Base-by-base conservation (phyloP, 2,329 filamentous ascomycete genomes). In the Hypocrella siamensis region DNA sequence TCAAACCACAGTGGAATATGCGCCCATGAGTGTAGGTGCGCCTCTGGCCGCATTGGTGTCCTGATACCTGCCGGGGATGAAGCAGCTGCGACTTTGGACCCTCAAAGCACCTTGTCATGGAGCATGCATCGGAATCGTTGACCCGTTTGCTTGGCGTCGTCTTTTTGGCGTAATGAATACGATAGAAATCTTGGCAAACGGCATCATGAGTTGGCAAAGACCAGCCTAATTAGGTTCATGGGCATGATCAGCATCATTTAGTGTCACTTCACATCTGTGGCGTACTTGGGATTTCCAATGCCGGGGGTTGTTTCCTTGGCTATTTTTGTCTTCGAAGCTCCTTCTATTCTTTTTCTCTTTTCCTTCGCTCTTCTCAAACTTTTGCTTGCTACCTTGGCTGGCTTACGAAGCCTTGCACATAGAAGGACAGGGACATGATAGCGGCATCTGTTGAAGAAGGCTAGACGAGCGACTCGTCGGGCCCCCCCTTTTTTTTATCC, bases 1-100 rank as follows among this genome's bases (percentile, higher is more conserved):
- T 77, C 38, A 75, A 75, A 56, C 72, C 71, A 27, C 54, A 58
- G 32, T 75, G 70, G 71, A 55, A 49, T 40, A 65, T 75, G 57
- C 64, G 67, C 35, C 46, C 52, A 32, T 63, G 50, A 48, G 37
- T 16, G 17, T 25, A 4, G 8, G 9, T 4, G 18, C 5, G 7
- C 12, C n/a, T 7, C 3, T 19, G 10, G 10, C 19, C 18, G 15
- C 10, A 14, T 15, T 18, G 22, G 16, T 10, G 8, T 17, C 8
- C n/a, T 28, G 7, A 17, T 28, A 10, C 27, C n/a, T 26, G 7
- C 15, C 4, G 21, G 21, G 12, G 21, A 22, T 7, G 8, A 12
- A 22, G 21, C 8, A 22, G 21, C 2, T 22, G 21, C 12, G 21
- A 7, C 21, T 12, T 12, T 8, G 12, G 12, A 8, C 21, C 12